Conservation (phyloP, 768 basidiomycete genomes). For the Podaxis carcinomalis region DNA sequence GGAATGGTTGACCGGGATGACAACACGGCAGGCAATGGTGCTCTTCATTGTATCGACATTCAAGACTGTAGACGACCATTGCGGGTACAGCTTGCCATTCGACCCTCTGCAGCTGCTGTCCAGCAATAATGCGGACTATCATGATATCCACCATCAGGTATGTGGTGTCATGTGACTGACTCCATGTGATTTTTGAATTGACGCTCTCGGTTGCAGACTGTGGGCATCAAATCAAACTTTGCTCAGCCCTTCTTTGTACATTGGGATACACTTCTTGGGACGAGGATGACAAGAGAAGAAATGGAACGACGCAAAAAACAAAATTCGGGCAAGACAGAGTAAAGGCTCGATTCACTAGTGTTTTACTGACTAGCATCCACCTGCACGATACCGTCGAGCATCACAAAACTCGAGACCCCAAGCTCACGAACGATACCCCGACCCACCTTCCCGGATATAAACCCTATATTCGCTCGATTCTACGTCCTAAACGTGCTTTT, state of each 20-base stretch:
- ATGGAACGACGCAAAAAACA: constrained; percentile 45
- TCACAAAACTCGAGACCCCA: neutral
- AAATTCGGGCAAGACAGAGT: constrained; percentile 30
- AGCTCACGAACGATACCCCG: neutral
- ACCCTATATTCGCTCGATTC: neutral
- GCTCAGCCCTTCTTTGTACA: constrained; percentile 95
- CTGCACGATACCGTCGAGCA: neutral
- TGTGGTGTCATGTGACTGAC: constrained; percentile 14
- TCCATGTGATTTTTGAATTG: neutral
- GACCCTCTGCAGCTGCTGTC: constrained; percentile 88
- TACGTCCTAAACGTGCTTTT: neutral
- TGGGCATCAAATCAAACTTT: constrained; percentile 95
- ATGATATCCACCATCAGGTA: constrained; percentile 97
- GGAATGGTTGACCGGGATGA: constrained; percentile 63
- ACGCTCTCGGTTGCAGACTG: constrained; percentile 31
- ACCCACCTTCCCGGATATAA: neutral
- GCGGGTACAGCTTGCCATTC: constrained; percentile 85
- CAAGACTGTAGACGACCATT: constrained; percentile 96
- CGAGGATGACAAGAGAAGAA: constrained; percentile 73
- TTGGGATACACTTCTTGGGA: constrained; percentile 86
- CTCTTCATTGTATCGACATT: constrained; percentile 81
- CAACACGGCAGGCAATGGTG: constrained; percentile 76
- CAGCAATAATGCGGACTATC: constrained; percentile 91
- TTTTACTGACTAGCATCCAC: too few species aligned
- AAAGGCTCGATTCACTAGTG: neutral